Evolutionary conservation across 176 grass and related monocot species (phyloP).

Genomic region (Tuctoria greenei): DNA sequence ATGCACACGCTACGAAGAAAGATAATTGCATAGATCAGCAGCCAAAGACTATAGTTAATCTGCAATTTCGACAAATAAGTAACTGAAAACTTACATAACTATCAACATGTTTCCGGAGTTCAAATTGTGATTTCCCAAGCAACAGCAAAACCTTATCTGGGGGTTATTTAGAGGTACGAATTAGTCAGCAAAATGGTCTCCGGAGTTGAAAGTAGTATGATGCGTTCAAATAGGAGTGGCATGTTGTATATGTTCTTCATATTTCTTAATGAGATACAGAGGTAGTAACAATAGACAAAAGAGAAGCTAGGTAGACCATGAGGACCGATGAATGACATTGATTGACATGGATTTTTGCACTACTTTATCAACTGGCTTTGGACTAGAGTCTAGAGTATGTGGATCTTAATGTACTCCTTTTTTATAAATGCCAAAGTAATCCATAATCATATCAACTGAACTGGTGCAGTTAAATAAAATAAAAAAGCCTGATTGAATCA

Average conservation of each 20-base stretch:
- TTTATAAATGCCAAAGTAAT: neutral
- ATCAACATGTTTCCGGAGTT: slow-evolving; percentile 95
- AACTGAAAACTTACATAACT: slow-evolving; percentile 90
- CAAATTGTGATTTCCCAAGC: slow-evolving; percentile 90
- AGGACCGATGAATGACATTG: neutral
- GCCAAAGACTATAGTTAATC: slow-evolving; percentile 19
- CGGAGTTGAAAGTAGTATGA: slow-evolving; percentile 7
- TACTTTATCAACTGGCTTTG: neutral
- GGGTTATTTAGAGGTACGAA: slow-evolving; percentile 36
- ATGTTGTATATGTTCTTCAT: neutral
- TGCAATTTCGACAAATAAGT: slow-evolving; percentile 14
- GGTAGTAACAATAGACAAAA: neutral
- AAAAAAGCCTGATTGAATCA: neutral
- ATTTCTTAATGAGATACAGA: slow-evolving; percentile 15
- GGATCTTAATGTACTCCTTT: neutral
- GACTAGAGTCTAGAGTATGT: neutral
- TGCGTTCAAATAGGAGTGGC: neutral
- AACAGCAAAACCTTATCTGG: slow-evolving; percentile 84
- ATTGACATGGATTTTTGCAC: neutral
- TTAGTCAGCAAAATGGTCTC: neutral
- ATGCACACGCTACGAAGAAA: slow-evolving; percentile 75
- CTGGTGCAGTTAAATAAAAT: neutral
- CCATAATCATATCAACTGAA: neutral
- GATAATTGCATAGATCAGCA: slow-evolving; percentile 32
- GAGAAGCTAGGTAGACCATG: neutral